Conservation (phyloP, 2,329 filamentous ascomycete species). For the Colletotrichum camelliae region DNA sequence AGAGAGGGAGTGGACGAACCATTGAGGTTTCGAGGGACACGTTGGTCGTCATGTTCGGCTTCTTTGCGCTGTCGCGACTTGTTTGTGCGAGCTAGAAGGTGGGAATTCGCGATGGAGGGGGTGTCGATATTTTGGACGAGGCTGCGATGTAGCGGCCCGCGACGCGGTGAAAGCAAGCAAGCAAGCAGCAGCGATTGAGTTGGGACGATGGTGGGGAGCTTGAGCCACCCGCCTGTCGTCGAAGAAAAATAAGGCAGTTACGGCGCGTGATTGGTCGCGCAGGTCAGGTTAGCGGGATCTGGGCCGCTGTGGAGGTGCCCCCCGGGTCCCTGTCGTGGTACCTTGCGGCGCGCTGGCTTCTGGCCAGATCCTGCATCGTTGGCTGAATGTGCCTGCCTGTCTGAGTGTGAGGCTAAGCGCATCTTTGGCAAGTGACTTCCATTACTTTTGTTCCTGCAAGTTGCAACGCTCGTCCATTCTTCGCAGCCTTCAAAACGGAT, state of each 20-base stretch:
- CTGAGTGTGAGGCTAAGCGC: neutral
- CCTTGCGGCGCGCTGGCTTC: neutral
- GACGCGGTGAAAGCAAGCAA: neutral
- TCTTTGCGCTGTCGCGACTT: neutral
- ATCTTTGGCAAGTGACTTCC: neutral
- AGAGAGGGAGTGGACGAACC: conserved; percentile 54
- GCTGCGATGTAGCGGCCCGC: conserved; percentile 4
- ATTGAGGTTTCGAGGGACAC: conserved; percentile 86
- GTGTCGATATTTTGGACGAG: conserved; percentile 4
- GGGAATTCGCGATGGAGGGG: neutral
- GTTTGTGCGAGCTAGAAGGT: neutral
- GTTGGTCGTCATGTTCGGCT: conserved; percentile 71
- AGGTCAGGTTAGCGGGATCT: neutral
- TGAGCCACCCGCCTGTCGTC: neutral
- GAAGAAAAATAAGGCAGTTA: neutral
- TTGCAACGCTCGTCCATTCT: neutral
- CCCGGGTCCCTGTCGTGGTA: neutral
- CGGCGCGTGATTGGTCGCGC: neutral
- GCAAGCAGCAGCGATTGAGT: neutral
- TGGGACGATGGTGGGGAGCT: neutral
- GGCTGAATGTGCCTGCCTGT: neutral
- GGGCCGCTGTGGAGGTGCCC: neutral
- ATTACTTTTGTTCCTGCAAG: neutral
- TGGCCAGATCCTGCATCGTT: neutral
- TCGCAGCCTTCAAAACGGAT: neutral